Evolutionary conservation across 805 yeast genomes (phyloP), one percentile per base, ranked within the genome.

Genomic region (Phaffomyces antillensis): DNA sequence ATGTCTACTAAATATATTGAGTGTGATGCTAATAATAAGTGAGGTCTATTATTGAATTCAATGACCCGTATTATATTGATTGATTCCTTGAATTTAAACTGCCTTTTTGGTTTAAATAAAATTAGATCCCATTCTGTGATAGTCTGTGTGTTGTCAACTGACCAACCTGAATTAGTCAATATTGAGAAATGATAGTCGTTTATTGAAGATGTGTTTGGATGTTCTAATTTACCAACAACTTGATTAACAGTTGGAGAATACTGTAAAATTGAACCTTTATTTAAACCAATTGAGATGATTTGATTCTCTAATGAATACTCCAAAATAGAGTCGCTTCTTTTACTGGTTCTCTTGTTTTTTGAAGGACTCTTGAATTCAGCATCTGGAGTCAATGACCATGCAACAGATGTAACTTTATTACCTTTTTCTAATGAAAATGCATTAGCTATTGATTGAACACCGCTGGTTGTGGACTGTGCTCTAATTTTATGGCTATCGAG

Each of bases 401-500:
- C 55, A 41, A 84, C 45, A 31, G 67, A 65, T n/a, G 76, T 70
- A 33, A 77, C 66, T 52, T 68, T 67, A 34, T 68, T 62, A 28
- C 75, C 72, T 57, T 76, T 76, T 36, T 75, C 82, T 24, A 83
- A 65, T 13, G 71, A 68, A 54, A 75, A 74, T 18, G 77, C 78
- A 33, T 71, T 63, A 51, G 73, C 71, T 28, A 76, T 58, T 7
- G 68, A 59, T 15, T 71, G 60, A 25, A 43, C 26, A n/a, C 28
- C 34, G 26, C 66, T 71, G 11, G 77, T 69, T 11, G 77, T 69
- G 17, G 83, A 72, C 56, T 80, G 82, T 3, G 84, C 85, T 45
- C 81, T 71, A 34, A 87, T 65, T 51, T 79, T 78, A 56, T 84
- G 91, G 6, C 80, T 70, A 60, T 86, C 91, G 47, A 87, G 72